Conservation (phyloP, 208 protist species). For the Strigomonas galati region DNA sequence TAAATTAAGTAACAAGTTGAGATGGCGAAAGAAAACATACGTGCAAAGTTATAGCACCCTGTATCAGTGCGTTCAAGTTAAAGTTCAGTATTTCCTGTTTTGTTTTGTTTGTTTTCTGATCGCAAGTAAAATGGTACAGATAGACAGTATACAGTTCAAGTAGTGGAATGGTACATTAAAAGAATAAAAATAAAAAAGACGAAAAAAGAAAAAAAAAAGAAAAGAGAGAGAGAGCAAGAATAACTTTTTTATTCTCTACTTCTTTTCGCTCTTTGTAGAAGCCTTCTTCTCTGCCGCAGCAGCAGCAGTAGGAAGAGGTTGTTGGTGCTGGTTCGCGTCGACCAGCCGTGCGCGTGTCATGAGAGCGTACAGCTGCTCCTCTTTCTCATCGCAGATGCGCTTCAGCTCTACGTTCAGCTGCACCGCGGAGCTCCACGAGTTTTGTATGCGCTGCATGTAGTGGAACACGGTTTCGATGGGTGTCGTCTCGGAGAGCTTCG, state of each 20-base stretch:
- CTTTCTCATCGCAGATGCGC: conserved; percentile 23
- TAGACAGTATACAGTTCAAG: too few relatives aligned
- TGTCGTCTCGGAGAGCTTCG: conserved; percentile 23
- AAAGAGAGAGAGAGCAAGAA: conserved; percentile 20
- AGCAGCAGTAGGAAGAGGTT: neutral
- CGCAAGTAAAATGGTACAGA: too few relatives aligned
- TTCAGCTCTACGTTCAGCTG: conserved; percentile 30
- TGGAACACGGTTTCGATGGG: conserved; percentile 19
- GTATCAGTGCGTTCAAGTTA: too few relatives aligned
- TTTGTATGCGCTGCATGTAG: conserved; percentile 21
- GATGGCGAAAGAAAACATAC: too few relatives aligned
- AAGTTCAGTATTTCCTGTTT: too few relatives aligned
- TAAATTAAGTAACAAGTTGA: too few relatives aligned
- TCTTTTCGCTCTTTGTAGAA: conserved; percentile 1
- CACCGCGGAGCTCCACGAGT: conserved; percentile 25
- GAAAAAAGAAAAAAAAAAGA: conserved; percentile 11
- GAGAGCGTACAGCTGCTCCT: conserved; percentile 7
- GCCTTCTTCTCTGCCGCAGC: neutral
- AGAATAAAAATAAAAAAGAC: conserved; percentile 12
- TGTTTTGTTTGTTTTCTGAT: too few relatives aligned
- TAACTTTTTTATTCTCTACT: conserved; percentile 10
- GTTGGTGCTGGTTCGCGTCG: neutral
- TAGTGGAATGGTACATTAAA: neutral
- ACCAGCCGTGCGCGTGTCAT: neutral
- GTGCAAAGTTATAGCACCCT: too few relatives aligned